Percentiles rank a stretch among this genome's conserved stretches.
These are phyloP conservation scores for Wickerhamiella galacta DNA, from an alignment of 805 yeast genomes.

Conservation along the genomic window DNA sequence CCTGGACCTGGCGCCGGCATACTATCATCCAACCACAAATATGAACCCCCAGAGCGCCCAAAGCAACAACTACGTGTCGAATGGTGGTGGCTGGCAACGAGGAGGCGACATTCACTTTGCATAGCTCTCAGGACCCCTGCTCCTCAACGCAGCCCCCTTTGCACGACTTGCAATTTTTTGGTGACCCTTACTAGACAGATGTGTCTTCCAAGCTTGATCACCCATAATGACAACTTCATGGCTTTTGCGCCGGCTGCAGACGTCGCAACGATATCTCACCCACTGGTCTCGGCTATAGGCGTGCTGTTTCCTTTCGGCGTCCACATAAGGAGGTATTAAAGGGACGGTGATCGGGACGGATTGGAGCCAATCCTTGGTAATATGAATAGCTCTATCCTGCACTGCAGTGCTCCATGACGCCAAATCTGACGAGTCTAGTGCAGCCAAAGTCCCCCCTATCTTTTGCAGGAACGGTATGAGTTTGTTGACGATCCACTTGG, in stretches of 20 bases:
- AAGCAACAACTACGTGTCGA: neutral
- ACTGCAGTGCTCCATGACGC: slow-evolving; percentile 43
- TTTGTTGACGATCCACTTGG: slow-evolving; percentile 74
- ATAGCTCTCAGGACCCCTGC: neutral
- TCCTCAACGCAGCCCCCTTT: neutral
- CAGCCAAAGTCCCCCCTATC: slow-evolving; percentile 46
- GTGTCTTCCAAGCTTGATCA: slow-evolving; percentile 50
- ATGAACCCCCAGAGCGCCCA: neutral
- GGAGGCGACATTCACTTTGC: neutral
- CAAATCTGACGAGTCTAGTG: slow-evolving; percentile 67
- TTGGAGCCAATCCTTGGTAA: slow-evolving; percentile 29
- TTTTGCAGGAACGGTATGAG: slow-evolving; percentile 42
- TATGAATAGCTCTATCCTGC: slow-evolving; percentile 33
- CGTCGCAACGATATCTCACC: slow-evolving; percentile 52
- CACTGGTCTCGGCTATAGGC: slow-evolving; percentile 27
- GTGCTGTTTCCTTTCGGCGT: slow-evolving; percentile 17
- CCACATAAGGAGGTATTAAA: slow-evolving; percentile 25
- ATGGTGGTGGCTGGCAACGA: neutral
- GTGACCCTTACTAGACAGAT: slow-evolving; percentile 53
- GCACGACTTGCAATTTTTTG: slow-evolving; percentile 23
- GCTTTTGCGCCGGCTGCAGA: slow-evolving; percentile 37
- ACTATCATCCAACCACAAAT: slow-evolving; percentile 1
- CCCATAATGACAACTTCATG: slow-evolving; percentile 55
- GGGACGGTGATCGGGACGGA: slow-evolving; percentile 3
- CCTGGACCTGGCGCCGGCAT: no score